phyloP scores from a whole-genome alignment of 2,329 filamentous ascomycete genomes.

The Hypoxylon sp. region DNA sequence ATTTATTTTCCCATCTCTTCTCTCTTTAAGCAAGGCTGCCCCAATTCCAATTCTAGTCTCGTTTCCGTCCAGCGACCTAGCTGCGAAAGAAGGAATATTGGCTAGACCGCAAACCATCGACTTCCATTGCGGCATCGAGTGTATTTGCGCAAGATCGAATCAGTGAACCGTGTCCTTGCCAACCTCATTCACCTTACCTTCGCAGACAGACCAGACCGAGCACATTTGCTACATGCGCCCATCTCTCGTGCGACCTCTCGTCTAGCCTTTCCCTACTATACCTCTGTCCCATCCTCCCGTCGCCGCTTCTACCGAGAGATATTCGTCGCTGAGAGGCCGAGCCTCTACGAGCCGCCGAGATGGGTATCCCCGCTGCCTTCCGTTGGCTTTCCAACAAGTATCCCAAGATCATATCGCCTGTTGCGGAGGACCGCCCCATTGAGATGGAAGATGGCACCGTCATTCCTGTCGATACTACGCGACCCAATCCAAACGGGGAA shows the following conservation, averaged over 20 bases:
- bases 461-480: constrained; percentile 84
- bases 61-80: not conserved
- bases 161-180: not conserved
- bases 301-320: not conserved
- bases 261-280: not conserved
- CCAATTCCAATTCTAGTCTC: not conserved
- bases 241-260: constrained; percentile 1
- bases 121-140: not conserved
- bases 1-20: not conserved
- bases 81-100: constrained; percentile 5
- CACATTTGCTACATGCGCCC: constrained; percentile 13
- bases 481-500: constrained; percentile 93
- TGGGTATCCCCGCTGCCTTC: constrained; percentile 96
- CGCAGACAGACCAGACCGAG: constrained; percentile 2
- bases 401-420: constrained; percentile 93
- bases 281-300: not conserved
- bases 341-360: constrained; percentile 51
- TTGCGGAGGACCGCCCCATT: constrained; percentile 84
- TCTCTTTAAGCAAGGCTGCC: not conserved
- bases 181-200: not conserved
- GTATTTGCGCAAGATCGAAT: not conserved
- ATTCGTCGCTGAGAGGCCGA: not conserved
- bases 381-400: constrained; percentile 97
- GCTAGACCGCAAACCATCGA: constrained; percentile 1
- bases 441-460: constrained; percentile 81